A percentile compares a stretch with the other conserved stretches of the same genome.
Evolutionary conservation across 495 filamentous ascomycete species (phyloP).

Genomic region (Xylaria nigripes): DNA sequence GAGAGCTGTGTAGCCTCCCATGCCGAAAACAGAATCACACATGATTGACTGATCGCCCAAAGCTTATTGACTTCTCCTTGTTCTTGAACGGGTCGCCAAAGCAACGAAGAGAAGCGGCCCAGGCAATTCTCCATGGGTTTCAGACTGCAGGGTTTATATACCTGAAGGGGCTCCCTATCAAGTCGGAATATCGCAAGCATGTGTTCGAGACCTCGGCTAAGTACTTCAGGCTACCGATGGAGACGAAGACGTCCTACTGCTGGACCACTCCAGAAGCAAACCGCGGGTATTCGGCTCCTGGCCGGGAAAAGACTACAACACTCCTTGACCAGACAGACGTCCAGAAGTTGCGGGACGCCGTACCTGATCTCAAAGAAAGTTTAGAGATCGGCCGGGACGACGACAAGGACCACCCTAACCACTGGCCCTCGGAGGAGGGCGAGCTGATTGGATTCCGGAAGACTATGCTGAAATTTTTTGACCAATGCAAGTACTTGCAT

Average conservation of each 20-base stretch:
- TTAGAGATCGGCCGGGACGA: conserved; percentile 77
- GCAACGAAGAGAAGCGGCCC: conserved; percentile 57
- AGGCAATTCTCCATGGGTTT: conserved; percentile 69
- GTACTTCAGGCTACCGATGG: conserved; percentile 67
- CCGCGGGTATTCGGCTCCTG: conserved; percentile 67
- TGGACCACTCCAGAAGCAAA: conserved; percentile 70
- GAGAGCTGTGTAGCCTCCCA: neutral
- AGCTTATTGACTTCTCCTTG: conserved; percentile 81
- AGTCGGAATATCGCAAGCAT: conserved; percentile 44
- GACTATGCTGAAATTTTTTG: conserved; percentile 66
- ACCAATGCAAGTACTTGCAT: conserved; percentile 65
- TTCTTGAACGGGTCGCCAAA: conserved; percentile 59
- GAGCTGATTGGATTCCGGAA: conserved; percentile 59
- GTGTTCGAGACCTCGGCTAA: conserved; percentile 64
- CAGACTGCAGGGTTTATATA: conserved; percentile 86
- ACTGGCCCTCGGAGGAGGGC: conserved; percentile 65
- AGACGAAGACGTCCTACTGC: conserved; percentile 59
- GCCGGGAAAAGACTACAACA: conserved; percentile 67
- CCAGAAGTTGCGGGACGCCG: conserved; percentile 47
- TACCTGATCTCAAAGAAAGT: conserved; percentile 74
- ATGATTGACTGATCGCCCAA: conserved; percentile 12
- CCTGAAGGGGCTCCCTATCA: conserved; percentile 69
- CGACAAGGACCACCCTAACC: conserved; percentile 60
- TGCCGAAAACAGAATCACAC: neutral
- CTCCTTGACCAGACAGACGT: conserved; percentile 51